A percentile compares a stretch with the other conserved stretches of the same genome.
Conservation (phyloP, 129 eudicot genomes). For the Helichrysum umbraculigerum region DNA sequence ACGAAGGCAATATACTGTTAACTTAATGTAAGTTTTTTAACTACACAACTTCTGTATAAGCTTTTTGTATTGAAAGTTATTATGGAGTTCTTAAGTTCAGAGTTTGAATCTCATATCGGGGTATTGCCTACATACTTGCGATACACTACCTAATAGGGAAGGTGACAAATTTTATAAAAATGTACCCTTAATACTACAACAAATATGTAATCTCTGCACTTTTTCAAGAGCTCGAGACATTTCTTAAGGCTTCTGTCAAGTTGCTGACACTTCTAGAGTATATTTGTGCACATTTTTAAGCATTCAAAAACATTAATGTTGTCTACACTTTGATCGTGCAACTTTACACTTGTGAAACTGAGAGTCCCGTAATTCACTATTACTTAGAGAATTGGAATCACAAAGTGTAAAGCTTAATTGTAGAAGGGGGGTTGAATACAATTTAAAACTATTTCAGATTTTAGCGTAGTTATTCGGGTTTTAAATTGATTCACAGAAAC, state of each 20-base stretch:
- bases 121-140: background rate
- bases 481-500: too few relatives aligned
- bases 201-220: background rate
- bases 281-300: background rate
- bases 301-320: background rate
- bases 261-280: background rate
- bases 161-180: too few relatives aligned
- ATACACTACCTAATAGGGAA: background rate
- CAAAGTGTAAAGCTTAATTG: too few relatives aligned
- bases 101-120: background rate
- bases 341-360: background rate
- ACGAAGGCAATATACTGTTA: slow-evolving; percentile 11
- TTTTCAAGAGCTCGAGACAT: too few relatives aligned
- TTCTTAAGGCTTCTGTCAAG: too few relatives aligned
- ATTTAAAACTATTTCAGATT: too few relatives aligned
- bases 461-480: too few relatives aligned
- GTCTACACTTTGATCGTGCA: background rate
- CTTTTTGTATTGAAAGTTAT: background rate
- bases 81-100: background rate
- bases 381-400: too few relatives aligned
- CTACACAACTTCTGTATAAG: background rate
- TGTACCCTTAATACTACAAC: background rate
- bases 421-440: too few relatives aligned
- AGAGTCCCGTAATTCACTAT: too few relatives aligned
- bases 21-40: slow-evolving; percentile 23